Base-by-base conservation (phyloP, 257 asterid genomes). In the Nicotiana benthamiana region DNA sequence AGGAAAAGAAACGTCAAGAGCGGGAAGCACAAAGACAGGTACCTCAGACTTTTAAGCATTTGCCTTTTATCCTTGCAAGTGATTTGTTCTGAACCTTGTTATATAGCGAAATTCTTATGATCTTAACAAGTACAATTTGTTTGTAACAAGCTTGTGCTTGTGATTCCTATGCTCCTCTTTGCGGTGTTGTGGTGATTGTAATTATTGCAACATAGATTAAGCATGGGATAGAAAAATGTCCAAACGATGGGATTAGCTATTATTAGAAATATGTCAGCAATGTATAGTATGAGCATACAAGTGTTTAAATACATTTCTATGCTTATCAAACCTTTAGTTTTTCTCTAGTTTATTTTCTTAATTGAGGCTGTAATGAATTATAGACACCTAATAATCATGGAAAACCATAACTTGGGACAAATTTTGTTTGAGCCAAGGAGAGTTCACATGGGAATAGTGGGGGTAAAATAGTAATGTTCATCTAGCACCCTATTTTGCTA, bases 1-100 rank as follows among this genome's bases (percentile, higher is more conserved):
- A 83, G 90, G 98, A 92, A 84, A 96, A 87, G 94, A 96, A 85
- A 87, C 86, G 96, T 18, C 98, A 94, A 82, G 99, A 96, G 88
- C 89, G 97, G 65, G 99, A 92, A 77, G 97, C 97, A 60, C 98
- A 93, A 76, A 90, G 98, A 75, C 98, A 92, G 92, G 99, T 92
- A 68, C 32, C 13, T 48, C 61, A 48, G 0, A 26, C 40, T 48
- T 74, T 22, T 7, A 24, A 48, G 24, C 61, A 48, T 26, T 48
- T 74, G 24, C 24, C 16, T 72, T 68, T 13, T 6, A 61, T 10
- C 18, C 17, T 61, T 24, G 34, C 67, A 24, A 61, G 61, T 54
- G 18, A 54, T 0, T 54, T 9, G 4, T 54, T 18, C 24, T 54
- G 61, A 54, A 54, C 61, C 10, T 54, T 17, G 18, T 4, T 54